Evolutionary conservation across 495 filamentous ascomycete genomes (phyloP), one percentile per base, ranked within the genome.

Genomic region (Annulohypoxylon stygium): DNA sequence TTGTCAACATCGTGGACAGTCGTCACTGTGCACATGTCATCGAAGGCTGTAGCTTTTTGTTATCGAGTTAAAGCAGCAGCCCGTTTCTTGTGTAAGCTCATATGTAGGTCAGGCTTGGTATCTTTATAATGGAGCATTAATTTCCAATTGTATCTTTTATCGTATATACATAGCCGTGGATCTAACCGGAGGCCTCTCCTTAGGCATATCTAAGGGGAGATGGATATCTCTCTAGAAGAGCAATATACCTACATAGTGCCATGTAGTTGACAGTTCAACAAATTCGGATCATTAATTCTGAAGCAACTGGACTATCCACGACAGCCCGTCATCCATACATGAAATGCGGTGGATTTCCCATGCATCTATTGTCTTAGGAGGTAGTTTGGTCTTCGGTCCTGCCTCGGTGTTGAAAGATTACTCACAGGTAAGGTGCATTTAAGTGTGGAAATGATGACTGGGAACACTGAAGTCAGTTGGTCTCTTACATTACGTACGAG

Each of bases 21-120:
- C 20, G 12, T 39, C 34, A 33, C 20, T 23, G 1, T 23, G 34
- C 14, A 23, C 25, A 54, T 54, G 25, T 20, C 16, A 9, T 47
- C 18, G 18, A 30, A 53, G 25, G 48, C 48, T 26, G 16, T 53
- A 12, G 30, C 4, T 34, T 43, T 53, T 54, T 23, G 34, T 47
- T 68, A 34, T 61, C 57, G 12, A 34, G 47, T 61, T 61, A 68
- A 68, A 68, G 65, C 65, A 54, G 65, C 65, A 68, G 30, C 65
- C 43, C 36, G 41, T 43, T 68, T 30, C 34, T 33, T 33, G 41
- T 41, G 57, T 68, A 61, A 36, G 55, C 57, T 41, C 25, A 55
- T 8, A 54, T 61, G 45, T 23, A 53, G 23, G 47, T 53, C n/a
- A 45, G 39, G 16, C 47, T 53, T 61, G 23, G 18, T 47, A 34